These are phyloP conservation scores for Hirschioporus abietinus DNA, from an alignment of 768 basidiomycete species.

Conservation along the genomic window DNA sequence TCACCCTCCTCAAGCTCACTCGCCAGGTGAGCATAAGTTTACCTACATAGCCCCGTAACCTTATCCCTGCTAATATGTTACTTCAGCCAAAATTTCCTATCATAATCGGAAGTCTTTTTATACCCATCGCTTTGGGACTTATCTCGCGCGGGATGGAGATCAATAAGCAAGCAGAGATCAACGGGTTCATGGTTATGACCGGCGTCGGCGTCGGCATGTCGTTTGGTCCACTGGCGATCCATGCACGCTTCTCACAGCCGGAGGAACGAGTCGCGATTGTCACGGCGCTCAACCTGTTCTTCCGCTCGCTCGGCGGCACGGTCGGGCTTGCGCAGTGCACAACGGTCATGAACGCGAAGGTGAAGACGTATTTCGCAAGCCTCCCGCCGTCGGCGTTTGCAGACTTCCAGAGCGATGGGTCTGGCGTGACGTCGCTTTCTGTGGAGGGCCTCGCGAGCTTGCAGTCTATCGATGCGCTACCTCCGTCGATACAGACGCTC, in stretches of 20 bases:
- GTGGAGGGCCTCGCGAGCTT: slow-evolving; percentile 27
- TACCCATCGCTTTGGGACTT: slow-evolving; percentile 37
- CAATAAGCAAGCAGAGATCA: slow-evolving; percentile 28
- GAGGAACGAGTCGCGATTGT: slow-evolving; percentile 35
- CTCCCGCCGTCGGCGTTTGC: slow-evolving; percentile 24
- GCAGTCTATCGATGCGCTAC: slow-evolving; percentile 32
- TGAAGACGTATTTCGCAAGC: slow-evolving; percentile 27
- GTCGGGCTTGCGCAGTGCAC: slow-evolving; percentile 49
- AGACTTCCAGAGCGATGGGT: slow-evolving; percentile 21
- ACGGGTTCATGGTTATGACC: slow-evolving; percentile 40
- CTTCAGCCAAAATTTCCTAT: slow-evolving; percentile 37
- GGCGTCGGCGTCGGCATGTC: slow-evolving; percentile 40
- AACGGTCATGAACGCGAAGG: slow-evolving; percentile 41
- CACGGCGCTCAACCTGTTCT: slow-evolving; percentile 40
- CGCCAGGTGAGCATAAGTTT: slow-evolving; percentile 28
- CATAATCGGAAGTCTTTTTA: slow-evolving; percentile 31
- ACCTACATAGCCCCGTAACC: neutral
- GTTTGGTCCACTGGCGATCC: slow-evolving; percentile 34
- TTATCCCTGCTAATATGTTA: neutral
- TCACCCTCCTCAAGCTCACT: slow-evolving; percentile 27
- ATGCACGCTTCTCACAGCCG: slow-evolving; percentile 41
- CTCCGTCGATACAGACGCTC: slow-evolving; percentile 27
- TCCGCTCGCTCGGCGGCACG: slow-evolving; percentile 46
- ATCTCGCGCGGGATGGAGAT: slow-evolving; percentile 36
- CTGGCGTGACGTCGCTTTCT: slow-evolving; percentile 22